phyloP scores from a whole-genome alignment of 129 eudicot genomes.

The Pulicaria dysenterica region DNA sequence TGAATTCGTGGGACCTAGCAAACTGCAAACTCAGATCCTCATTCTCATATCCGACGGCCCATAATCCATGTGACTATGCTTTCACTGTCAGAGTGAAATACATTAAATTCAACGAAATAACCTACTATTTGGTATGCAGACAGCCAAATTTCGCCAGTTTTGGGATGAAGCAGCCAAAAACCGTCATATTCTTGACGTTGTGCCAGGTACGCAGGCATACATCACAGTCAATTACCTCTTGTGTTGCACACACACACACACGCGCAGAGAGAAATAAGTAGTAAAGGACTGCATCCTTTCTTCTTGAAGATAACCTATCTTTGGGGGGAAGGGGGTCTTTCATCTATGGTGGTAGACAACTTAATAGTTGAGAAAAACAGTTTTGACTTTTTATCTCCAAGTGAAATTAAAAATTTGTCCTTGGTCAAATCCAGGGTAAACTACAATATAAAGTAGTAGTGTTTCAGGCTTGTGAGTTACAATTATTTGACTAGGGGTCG shows the following conservation, averaged over 20 bases:
- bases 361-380: not conserved
- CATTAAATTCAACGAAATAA: slow-evolving; percentile 2
- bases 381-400: not conserved
- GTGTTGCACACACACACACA: not conserved
- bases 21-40: no score
- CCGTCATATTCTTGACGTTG: slow-evolving; percentile 82
- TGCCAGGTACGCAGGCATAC: slow-evolving; percentile 62
- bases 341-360: not conserved
- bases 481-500: not conserved
- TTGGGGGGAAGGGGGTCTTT: not conserved
- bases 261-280: no score
- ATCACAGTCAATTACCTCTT: no score
- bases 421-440: not conserved
- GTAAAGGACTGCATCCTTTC: not conserved
- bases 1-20: no score
- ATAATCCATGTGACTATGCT: no score
- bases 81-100: not conserved
- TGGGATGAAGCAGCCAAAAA: slow-evolving; percentile 99
- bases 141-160: slow-evolving; percentile 93
- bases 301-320: not conserved
- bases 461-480: no score
- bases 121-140: slow-evolving; percentile 51
- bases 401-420: not conserved
- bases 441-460: not conserved
- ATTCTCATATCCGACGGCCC: no score